Conservation (phyloP, 148 eudicot genomes). For the Rhododendron ferrugineum region DNA sequence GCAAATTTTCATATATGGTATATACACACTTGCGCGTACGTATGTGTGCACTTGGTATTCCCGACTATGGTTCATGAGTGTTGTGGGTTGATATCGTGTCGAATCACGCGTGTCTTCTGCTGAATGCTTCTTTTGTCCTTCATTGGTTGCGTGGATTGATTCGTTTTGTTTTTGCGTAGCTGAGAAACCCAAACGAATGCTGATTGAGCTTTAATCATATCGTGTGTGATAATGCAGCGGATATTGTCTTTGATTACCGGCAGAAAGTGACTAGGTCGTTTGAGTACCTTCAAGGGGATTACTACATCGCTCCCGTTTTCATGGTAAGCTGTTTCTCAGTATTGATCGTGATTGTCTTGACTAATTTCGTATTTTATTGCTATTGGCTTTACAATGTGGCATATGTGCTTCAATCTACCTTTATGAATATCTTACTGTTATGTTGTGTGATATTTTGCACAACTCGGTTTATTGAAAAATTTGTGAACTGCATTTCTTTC, state of each 20-base stretch:
- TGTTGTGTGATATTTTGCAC: no score
- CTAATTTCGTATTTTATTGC: neutral
- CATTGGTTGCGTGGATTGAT: neutral
- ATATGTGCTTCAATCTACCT: neutral
- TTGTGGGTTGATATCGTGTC: neutral
- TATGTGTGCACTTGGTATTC: neutral
- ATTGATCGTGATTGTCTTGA: neutral
- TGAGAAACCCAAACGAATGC: neutral
- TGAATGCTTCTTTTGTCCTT: neutral
- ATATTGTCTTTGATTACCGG: slow-evolving; percentile 95
- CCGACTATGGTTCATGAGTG: neutral
- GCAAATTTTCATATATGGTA: neutral
- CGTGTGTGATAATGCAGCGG: slow-evolving; percentile 51
- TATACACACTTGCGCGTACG: neutral
- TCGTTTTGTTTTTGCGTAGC: neutral
- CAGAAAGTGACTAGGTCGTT: slow-evolving; percentile 89
- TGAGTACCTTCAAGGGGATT: slow-evolving; percentile 92
- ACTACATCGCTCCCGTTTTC: slow-evolving; percentile 89
- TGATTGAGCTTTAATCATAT: neutral
- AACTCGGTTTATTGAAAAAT: neutral
- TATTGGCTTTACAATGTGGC: neutral
- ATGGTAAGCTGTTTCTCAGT: slow-evolving; percentile 41
- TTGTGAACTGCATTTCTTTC: neutral
- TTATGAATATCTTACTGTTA: neutral
- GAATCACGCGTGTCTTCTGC: neutral